Base-by-base conservation (phyloP, 1,139 yeast species). In the Barnettozyma hawaiiensis region DNA sequence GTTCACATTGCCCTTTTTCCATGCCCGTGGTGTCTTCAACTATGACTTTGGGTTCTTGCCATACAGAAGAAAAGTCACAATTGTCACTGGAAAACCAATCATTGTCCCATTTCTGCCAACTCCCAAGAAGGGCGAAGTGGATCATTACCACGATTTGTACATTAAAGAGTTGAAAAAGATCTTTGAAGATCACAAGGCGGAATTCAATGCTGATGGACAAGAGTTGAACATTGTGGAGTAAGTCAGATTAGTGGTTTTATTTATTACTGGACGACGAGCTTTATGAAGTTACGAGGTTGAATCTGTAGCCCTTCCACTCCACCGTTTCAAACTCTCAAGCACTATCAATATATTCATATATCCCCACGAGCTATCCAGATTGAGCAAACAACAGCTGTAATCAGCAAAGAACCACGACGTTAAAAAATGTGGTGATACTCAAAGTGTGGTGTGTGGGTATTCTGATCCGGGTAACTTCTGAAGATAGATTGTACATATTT, bases 41-140 rank as follows among this genome's bases (percentile, higher is more conserved):
- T 86, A 90, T 57, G 96, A 90, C 59, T 86, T 85, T 65, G 98
- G 98, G 0, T 67, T 92, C 33, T 65, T 94, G 48, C 97, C 98
- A 1, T 90, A 77, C 61, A 71, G 97, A 51, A 75, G 81, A 45
- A 87, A 90, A 1, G 83, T 92, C 43, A 74, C 85, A 51, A 75
- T 90, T 20, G 87, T 85, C 29, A 77, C 85, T 36, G 98, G 98
- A 0, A 68, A 68, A 32, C 97, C 98, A 2, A 84, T 92, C 18
- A 69, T 75, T 31, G 76, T 90, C 5, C 87, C 90, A 2, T 64
- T 69, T 43, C 55, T 64, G 16, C 65, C 65, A 9, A 55, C 66
- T 31, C 81, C 82, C 1, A 60, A 71, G 1, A 58, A 64, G 12
- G 69, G 69, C 18, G 72, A 72, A 44, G 71, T 92, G 19, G 83